Evolutionary conservation across 1,284 basidiomycete species (phyloP).

Genomic region (Puccinia polysora): DNA sequence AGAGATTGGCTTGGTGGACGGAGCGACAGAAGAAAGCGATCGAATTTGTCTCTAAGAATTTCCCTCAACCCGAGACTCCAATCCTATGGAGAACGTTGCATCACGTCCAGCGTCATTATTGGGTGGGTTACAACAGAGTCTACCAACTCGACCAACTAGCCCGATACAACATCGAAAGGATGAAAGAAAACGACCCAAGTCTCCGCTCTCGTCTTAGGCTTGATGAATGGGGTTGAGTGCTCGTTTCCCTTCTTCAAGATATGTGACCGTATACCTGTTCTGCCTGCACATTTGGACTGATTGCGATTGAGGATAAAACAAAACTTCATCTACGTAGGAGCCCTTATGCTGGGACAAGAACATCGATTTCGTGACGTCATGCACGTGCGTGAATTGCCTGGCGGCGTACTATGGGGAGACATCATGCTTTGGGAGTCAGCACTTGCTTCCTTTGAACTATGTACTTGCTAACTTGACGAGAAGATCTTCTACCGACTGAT

Average conservation of each 20-base stretch:
- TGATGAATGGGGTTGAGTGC: slow-evolving; percentile 38
- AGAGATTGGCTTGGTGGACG: slow-evolving; percentile 23
- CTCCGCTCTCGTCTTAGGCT: slow-evolving; percentile 7
- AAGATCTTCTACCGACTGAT: neutral
- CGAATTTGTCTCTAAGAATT: slow-evolving; percentile 4
- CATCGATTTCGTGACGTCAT: slow-evolving; percentile 22
- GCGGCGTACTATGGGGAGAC: slow-evolving; percentile 9
- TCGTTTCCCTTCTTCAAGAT: neutral
- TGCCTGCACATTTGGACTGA: neutral
- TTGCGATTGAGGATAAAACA: neutral
- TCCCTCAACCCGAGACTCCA: slow-evolving; percentile 18
- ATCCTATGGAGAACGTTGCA: slow-evolving; percentile 33
- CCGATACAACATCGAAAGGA: slow-evolving; percentile 20
- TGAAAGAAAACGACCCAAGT: slow-evolving; percentile 11
- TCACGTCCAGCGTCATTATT: slow-evolving; percentile 21
- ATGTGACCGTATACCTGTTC: too few relatives aligned
- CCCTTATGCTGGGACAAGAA: slow-evolving; percentile 25
- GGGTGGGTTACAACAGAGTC: slow-evolving; percentile 26
- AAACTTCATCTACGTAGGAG: neutral
- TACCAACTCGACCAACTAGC: slow-evolving; percentile 22
- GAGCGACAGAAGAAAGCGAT: slow-evolving; percentile 10
- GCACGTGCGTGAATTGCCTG: slow-evolving; percentile 13
- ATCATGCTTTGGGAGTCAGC: slow-evolving; percentile 17
- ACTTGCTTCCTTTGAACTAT: neutral
- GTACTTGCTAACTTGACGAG: neutral